Evolutionary conservation across 495 filamentous ascomycete species (phyloP), one percentile per base, ranked within the genome.

Genomic region (Penicillium parvum): DNA sequence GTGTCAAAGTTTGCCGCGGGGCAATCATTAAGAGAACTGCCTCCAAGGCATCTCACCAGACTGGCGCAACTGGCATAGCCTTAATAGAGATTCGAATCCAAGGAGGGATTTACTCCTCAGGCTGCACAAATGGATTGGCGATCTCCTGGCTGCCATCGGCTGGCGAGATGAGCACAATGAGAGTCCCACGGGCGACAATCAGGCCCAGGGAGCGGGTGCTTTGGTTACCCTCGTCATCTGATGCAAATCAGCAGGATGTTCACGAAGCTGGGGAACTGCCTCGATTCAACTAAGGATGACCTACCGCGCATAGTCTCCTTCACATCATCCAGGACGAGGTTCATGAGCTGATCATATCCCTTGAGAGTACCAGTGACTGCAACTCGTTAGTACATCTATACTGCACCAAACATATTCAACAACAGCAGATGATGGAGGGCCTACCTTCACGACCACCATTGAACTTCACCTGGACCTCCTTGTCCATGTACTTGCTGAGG

Each of bases 311-410:
- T 76, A 16, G 81, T 71, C 61, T 98, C 92, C 66, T 94, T 82
- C 15, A 92, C 90, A 39, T 97, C 87, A 55, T 97, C 94, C 37
- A 98, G 73, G 15, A 98, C 92, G 40, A 98, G 71, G 63, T 97
- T 98, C 91, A 97, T 96, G 25, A 98, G 73, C 53, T 91, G 90
- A 55, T 98, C 92, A 54, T 88, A 96, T 34, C 92, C 92, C 60
- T 97, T 98, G 7, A 98, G 76, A 4, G 77, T 84, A 34, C 92
- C 92, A 8, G 77, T 82, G 7, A 96, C 92, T 96, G 23, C 34
- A 22, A 23, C 23, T 12, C 23, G 21, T 21, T 40, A 40, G 22
- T 14, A 16, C 17, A 34, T 23, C n/a, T n/a, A n/a, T n/a, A n/a
- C n/a, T n/a, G n/a, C n/a, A n/a, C n/a, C n/a, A n/a, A n/a, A n/a